Percentiles rank a stretch among this genome's conserved stretches.
Conservation (phyloP, 768 basidiomycete species). For the Termitomyces heimii region DNA sequence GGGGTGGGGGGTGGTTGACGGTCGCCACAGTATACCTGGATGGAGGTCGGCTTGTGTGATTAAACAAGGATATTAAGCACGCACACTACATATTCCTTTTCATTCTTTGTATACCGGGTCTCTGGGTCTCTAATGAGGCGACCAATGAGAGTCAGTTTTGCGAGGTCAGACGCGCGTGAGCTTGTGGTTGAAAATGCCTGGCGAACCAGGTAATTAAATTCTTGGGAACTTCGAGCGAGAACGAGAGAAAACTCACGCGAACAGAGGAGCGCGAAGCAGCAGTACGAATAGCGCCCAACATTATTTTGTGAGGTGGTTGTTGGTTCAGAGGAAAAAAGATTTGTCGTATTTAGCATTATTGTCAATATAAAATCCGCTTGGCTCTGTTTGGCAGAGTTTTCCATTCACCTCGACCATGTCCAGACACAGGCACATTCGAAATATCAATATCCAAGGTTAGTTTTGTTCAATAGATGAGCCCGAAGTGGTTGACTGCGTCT, state of each 20-base stretch:
- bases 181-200: constrained; percentile 65
- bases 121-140: constrained; percentile 70
- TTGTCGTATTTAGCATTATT: constrained; percentile 15
- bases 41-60: background rate
- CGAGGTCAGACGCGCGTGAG: constrained; percentile 52
- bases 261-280: constrained; percentile 30
- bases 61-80: constrained; percentile 20
- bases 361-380: background rate
- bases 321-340: background rate
- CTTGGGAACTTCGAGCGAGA: too few relatives aligned
- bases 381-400: constrained; percentile 6
- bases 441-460: constrained; percentile 73
- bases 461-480: background rate
- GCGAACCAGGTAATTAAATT: background rate
- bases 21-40: constrained; percentile 77
- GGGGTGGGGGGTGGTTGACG: constrained; percentile 50
- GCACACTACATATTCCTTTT: constrained; percentile 75
- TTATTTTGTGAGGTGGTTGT: constrained; percentile 16
- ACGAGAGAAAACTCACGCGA: constrained; percentile 41
- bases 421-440: constrained; percentile 84
- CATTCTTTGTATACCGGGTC: constrained; percentile 56
- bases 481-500: constrained; percentile 1
- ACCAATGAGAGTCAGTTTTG: constrained; percentile 76
- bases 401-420: constrained; percentile 53
- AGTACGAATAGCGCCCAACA: constrained; percentile 50